Evolutionary conservation across 371 early-diverging fungal species (phyloP).

Genomic region (Actinomortierella wolfii): DNA sequence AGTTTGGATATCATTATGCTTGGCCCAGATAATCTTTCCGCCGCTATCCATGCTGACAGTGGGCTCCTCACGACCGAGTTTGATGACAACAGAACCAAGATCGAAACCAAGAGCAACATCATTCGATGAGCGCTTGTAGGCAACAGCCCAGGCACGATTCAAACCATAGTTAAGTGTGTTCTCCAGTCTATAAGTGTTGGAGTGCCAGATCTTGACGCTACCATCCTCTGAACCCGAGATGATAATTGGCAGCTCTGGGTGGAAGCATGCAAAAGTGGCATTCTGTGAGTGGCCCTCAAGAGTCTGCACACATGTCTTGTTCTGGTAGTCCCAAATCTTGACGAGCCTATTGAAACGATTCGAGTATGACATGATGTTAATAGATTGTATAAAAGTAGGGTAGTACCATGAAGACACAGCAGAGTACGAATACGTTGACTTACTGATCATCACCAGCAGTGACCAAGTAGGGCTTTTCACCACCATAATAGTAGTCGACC

Average conservation of each 20-base stretch:
- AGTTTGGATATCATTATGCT: slow-evolving; percentile 94
- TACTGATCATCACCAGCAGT: slow-evolving; percentile 92
- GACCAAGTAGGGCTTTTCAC: slow-evolving; percentile 94
- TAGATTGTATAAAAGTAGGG: not conserved
- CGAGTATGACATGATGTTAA: too few relatives aligned
- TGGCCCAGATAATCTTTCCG: slow-evolving; percentile 98
- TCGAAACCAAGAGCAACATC: slow-evolving; percentile 95
- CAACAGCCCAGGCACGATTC: slow-evolving; percentile 95
- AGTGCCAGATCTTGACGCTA: slow-evolving; percentile 95
- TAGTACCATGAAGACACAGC: not conserved
- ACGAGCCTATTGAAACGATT: slow-evolving; percentile 61
- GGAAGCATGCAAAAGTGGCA: slow-evolving; percentile 94
- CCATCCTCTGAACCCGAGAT: slow-evolving; percentile 98
- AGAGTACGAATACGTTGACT: slow-evolving; percentile 4
- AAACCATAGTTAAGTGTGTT: slow-evolving; percentile 96
- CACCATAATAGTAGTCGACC: slow-evolving; percentile 94
- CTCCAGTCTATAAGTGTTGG: slow-evolving; percentile 94
- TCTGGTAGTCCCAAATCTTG: slow-evolving; percentile 99
- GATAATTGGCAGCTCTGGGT: slow-evolving; percentile 97
- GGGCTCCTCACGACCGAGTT: slow-evolving; percentile 96
- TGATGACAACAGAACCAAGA: slow-evolving; percentile 93
- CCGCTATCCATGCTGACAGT: slow-evolving; percentile 95
- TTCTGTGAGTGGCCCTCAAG: slow-evolving; percentile 98
- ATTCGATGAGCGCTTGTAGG: slow-evolving; percentile 85
- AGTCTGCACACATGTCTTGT: slow-evolving; percentile 96